These are phyloP conservation scores for Piper betle DNA, from an alignment of 164 flowering plant genomes.

Conservation along the genomic window DNA sequence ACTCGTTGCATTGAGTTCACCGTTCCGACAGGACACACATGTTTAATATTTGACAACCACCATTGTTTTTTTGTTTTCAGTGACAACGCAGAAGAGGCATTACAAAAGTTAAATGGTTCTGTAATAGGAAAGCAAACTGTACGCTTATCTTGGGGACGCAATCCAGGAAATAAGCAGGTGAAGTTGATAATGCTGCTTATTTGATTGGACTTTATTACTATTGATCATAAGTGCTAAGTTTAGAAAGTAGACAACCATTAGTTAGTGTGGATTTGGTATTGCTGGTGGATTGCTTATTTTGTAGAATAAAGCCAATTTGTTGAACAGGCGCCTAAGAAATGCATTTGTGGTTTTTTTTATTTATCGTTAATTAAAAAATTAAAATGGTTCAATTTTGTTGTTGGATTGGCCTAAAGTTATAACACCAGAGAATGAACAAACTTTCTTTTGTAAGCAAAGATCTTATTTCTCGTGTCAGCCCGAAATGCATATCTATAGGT, in stretches of 20 bases:
- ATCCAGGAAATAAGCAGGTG: slow-evolving; percentile 90
- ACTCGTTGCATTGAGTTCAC: not conserved
- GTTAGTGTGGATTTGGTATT: too few relatives aligned
- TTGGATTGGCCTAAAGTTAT: too few relatives aligned
- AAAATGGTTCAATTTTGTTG: too few relatives aligned
- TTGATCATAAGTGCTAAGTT: not conserved
- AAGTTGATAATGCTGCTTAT: not conserved
- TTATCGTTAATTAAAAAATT: too few relatives aligned
- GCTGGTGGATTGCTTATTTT: too few relatives aligned
- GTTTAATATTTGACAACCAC: not conserved
- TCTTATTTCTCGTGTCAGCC: too few relatives aligned
- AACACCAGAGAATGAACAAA: too few relatives aligned
- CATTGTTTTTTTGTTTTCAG: slow-evolving; percentile 19
- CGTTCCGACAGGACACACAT: not conserved
- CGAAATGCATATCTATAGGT: too few relatives aligned
- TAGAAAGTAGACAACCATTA: not conserved
- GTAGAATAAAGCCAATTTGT: too few relatives aligned
- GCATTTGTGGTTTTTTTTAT: too few relatives aligned
- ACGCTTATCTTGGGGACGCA: slow-evolving; percentile 96
- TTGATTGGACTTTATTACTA: not conserved
- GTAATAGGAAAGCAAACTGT: slow-evolving; percentile 81
- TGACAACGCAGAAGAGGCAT: slow-evolving; percentile 73
- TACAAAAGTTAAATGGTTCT: slow-evolving; percentile 63
- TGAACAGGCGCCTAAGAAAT: too few relatives aligned
- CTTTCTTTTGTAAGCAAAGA: too few relatives aligned